Evolutionary conservation across 2,329 filamentous ascomycete species (phyloP).

Genomic region (Exophiala lecanii-corni): DNA sequence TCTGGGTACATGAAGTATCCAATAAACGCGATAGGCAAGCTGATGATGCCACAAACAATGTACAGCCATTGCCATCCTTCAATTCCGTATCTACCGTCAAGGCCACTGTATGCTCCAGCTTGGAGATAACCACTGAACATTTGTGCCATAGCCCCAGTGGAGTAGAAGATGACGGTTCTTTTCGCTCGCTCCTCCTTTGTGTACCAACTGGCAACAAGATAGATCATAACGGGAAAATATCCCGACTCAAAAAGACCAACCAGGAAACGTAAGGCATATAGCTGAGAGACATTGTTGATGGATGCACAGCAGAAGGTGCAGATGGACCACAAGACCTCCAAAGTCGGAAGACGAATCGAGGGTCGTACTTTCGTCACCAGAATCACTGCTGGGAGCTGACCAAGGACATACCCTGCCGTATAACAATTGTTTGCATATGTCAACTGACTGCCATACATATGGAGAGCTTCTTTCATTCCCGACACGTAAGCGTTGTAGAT

Average conservation of each 20-base stretch:
- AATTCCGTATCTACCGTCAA: constrained; percentile 47
- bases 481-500: constrained; percentile 27
- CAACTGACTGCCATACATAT: constrained; percentile 47
- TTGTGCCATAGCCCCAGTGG: constrained; percentile 31
- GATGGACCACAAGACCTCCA: constrained; percentile 30
- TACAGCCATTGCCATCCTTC: constrained; percentile 55
- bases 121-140: constrained; percentile 57
- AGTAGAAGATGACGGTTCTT: constrained; percentile 34
- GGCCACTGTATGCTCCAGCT: constrained; percentile 49
- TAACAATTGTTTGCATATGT: constrained; percentile 33
- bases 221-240: constrained; percentile 33
- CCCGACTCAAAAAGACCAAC: constrained; percentile 19
- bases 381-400: constrained; percentile 38
- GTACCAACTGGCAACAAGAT: constrained; percentile 25
- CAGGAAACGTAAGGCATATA: constrained; percentile 20
- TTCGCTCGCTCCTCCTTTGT: constrained; percentile 32
- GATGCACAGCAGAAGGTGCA: constrained; percentile 29
- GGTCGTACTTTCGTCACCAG: constrained; percentile 30
- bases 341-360: constrained; percentile 28
- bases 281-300: constrained; percentile 29
- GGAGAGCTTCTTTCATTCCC: constrained; percentile 44
- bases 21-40: constrained; percentile 38
- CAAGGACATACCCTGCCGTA: constrained; percentile 54
- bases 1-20: constrained; percentile 40
- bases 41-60: constrained; percentile 55